Percentiles rank a stretch among this genome's conserved stretches.
Evolutionary conservation across 2,329 filamentous ascomycete species (phyloP).

Genomic region (Clonostachys rosea): DNA sequence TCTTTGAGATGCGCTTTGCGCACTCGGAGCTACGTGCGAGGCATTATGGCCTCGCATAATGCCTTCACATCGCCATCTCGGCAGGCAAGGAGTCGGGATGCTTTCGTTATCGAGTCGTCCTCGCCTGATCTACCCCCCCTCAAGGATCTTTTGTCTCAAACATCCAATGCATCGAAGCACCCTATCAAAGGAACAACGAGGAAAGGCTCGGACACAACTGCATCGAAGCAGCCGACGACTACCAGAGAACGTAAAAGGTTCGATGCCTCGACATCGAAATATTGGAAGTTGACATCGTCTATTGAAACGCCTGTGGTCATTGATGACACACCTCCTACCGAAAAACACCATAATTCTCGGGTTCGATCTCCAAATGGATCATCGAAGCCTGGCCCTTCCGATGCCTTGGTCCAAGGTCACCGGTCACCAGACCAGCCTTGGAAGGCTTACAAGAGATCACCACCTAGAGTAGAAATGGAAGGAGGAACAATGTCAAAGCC

Average conservation of each 20-base stretch:
- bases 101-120: slow-evolving; percentile 31
- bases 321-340: too few relatives aligned
- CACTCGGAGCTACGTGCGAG: slow-evolving; percentile 18
- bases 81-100: slow-evolving; percentile 24
- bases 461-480: slow-evolving; percentile 12
- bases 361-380: too few relatives aligned
- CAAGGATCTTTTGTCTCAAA: slow-evolving; percentile 37
- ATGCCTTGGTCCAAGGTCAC: too few relatives aligned
- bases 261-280: not conserved
- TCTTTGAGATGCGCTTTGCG: slow-evolving; percentile 40
- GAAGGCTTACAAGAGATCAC: slow-evolving; percentile 24
- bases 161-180: too few relatives aligned
- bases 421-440: slow-evolving; percentile 18
- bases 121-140: slow-evolving; percentile 53
- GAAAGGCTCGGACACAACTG: too few relatives aligned
- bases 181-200: too few relatives aligned
- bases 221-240: too few relatives aligned
- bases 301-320: too few relatives aligned
- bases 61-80: slow-evolving; percentile 20
- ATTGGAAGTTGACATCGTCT: too few relatives aligned
- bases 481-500: slow-evolving; percentile 5
- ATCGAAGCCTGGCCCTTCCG: too few relatives aligned
- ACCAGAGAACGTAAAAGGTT: not conserved
- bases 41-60: slow-evolving; percentile 25
- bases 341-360: too few relatives aligned